Percentiles rank a stretch among this genome's conserved stretches.
Conservation (phyloP, 1,139 yeast genomes). For the Geotrichum fermentans region DNA sequence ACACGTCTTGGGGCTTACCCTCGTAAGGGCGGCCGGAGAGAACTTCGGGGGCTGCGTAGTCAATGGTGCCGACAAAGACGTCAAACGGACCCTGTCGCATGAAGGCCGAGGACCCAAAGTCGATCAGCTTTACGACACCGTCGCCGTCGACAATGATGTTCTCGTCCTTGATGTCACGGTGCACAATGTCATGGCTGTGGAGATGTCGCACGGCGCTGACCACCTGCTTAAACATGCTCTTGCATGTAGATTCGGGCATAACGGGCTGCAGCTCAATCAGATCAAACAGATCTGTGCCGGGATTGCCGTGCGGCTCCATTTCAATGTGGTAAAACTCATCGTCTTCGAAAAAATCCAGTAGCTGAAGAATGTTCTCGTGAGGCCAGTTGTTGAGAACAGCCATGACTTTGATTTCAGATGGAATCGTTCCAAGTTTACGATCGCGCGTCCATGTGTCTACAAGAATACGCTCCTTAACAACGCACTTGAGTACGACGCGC, state of each 20-base stretch:
- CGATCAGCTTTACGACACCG: slow-evolving; percentile 66
- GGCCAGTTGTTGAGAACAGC: slow-evolving; percentile 62
- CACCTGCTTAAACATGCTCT: slow-evolving; percentile 71
- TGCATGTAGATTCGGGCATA: slow-evolving; percentile 73
- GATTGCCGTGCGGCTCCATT: slow-evolving; percentile 81
- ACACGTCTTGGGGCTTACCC: slow-evolving; percentile 91
- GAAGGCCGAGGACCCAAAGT: slow-evolving; percentile 93
- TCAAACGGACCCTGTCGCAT: slow-evolving; percentile 89
- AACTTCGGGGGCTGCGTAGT: slow-evolving; percentile 96
- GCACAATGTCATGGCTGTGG: slow-evolving; percentile 83
- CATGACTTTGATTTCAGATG: slow-evolving; percentile 91
- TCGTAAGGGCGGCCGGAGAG: slow-evolving; percentile 80
- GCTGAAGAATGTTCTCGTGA: slow-evolving; percentile 79
- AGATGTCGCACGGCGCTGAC: slow-evolving; percentile 73
- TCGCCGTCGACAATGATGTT: slow-evolving; percentile 71
- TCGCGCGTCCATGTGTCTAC: slow-evolving; percentile 98
- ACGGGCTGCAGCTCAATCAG: slow-evolving; percentile 76
- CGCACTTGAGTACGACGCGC: slow-evolving; percentile 76
- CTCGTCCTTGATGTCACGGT: slow-evolving; percentile 93
- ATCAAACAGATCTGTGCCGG: slow-evolving; percentile 89
- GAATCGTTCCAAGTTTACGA: slow-evolving; percentile 83
- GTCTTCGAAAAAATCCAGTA: slow-evolving; percentile 90
- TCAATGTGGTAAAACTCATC: slow-evolving; percentile 82
- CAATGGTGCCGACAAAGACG: slow-evolving; percentile 94
- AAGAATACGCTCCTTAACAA: slow-evolving; percentile 83